Evolutionary conservation across 371 early-diverging fungal genomes (phyloP).

Genomic region (Lichtheimia hyalospora): DNA sequence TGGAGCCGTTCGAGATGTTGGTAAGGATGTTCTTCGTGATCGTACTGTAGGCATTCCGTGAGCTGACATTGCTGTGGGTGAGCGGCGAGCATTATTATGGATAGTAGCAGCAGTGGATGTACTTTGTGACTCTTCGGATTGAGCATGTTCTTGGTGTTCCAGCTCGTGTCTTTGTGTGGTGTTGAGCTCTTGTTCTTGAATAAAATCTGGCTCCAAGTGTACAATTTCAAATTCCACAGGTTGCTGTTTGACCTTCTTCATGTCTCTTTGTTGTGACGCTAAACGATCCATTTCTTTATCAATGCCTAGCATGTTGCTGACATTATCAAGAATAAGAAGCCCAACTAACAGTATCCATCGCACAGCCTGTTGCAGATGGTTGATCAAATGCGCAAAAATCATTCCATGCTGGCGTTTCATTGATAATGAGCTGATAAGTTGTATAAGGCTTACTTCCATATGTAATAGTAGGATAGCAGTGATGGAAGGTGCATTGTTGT

Average conservation of each 20-base stretch:
- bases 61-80: slow-evolving; percentile 2
- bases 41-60: slow-evolving; percentile 1
- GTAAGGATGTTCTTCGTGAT: slow-evolving; percentile 6
- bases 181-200: no score
- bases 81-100: background rate
- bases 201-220: no score
- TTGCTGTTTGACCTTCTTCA: background rate
- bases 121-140: no score
- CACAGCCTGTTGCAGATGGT: slow-evolving; percentile 11
- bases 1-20: background rate
- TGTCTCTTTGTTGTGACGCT: background rate
- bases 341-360: slow-evolving; percentile 28
- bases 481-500: slow-evolving; percentile 21
- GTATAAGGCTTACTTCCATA: slow-evolving; percentile 30
- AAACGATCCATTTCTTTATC: slow-evolving; percentile 30
- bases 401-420: slow-evolving; percentile 4
- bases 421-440: slow-evolving; percentile 23
- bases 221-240: no score
- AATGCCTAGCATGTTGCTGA: slow-evolving; percentile 29
- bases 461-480: slow-evolving; percentile 38
- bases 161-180: no score
- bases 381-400: slow-evolving; percentile 1
- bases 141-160: no score
- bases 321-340: slow-evolving; percentile 27
- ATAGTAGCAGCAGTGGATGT: no score